phyloP scores from a whole-genome alignment of 495 filamentous ascomycete species.

The Neurospora terricola region DNA sequence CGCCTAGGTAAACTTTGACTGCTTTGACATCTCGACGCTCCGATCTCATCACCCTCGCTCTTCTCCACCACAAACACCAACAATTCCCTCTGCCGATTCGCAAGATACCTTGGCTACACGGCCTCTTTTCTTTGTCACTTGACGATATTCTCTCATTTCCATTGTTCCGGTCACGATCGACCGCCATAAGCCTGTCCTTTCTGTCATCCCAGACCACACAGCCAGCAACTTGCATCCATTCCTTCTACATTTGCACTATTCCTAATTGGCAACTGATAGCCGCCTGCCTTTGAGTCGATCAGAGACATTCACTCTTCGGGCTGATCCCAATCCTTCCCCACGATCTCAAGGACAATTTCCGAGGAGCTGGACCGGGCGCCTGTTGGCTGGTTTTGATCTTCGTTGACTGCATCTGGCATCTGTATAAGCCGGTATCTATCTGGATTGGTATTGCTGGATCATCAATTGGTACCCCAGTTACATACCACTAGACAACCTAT shows the following conservation, averaged over 20 bases:
- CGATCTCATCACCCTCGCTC: neutral
- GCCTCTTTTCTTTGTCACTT: neutral
- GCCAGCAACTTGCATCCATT: neutral
- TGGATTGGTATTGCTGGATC: slow-evolving; percentile 2
- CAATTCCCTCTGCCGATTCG: neutral
- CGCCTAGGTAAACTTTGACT: neutral
- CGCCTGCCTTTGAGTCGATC: neutral
- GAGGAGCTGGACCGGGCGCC: slow-evolving; percentile 13
- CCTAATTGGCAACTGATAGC: neutral
- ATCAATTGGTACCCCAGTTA: neutral
- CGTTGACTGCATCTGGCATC: slow-evolving; percentile 19
- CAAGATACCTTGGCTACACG: neutral
- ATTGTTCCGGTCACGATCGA: neutral
- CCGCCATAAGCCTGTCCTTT: neutral
- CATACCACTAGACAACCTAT: neutral
- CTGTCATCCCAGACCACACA: neutral
- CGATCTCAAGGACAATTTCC: slow-evolving; percentile 2
- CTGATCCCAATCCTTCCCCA: neutral
- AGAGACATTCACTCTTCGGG: neutral
- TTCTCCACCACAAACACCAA: neutral
- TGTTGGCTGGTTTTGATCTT: slow-evolving; percentile 14
- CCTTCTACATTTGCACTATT: neutral
- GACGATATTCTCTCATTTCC: neutral
- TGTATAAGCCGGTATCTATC: slow-evolving; percentile 12
- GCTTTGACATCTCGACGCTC: neutral